phyloP scores from a whole-genome alignment of 768 basidiomycete genomes.

The Lentinula sp. region DNA sequence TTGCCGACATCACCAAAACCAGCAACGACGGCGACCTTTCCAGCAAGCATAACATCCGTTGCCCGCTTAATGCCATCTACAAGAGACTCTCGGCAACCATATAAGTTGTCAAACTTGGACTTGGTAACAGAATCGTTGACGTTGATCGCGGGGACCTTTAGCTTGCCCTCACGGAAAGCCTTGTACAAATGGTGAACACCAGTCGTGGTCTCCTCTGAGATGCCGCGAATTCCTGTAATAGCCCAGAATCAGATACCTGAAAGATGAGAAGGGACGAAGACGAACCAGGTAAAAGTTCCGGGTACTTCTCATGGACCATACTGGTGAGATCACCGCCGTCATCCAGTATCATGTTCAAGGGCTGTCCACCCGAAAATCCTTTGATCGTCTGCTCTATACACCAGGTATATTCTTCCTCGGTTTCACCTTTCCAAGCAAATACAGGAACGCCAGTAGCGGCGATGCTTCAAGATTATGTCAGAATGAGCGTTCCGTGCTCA shows the following conservation, averaged over 20 bases:
- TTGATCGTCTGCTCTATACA: constrained; percentile 94
- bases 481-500: not conserved
- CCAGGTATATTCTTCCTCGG: constrained; percentile 97
- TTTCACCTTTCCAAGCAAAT: constrained; percentile 99
- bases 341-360: constrained; percentile 98
- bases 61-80: constrained; percentile 99
- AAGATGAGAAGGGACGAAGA: not conserved
- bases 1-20: constrained; percentile 99
- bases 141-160: constrained; percentile 98
- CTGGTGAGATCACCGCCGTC: constrained; percentile 96
- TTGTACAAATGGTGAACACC: constrained; percentile 99
- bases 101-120: constrained; percentile 98
- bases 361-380: constrained; percentile 79
- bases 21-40: constrained; percentile 98
- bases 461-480: constrained; percentile 45
- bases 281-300: constrained; percentile 76
- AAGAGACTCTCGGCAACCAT: constrained; percentile 98
- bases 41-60: constrained; percentile 99
- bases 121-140: constrained; percentile 99
- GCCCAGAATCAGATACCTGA: not conserved
- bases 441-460: constrained; percentile 98
- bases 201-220: constrained; percentile 99
- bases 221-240: constrained; percentile 70
- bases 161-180: constrained; percentile 90
- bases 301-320: constrained; percentile 94